phyloP scores from a whole-genome alignment of 148 eudicot species.

The Euryodendron excelsum region DNA sequence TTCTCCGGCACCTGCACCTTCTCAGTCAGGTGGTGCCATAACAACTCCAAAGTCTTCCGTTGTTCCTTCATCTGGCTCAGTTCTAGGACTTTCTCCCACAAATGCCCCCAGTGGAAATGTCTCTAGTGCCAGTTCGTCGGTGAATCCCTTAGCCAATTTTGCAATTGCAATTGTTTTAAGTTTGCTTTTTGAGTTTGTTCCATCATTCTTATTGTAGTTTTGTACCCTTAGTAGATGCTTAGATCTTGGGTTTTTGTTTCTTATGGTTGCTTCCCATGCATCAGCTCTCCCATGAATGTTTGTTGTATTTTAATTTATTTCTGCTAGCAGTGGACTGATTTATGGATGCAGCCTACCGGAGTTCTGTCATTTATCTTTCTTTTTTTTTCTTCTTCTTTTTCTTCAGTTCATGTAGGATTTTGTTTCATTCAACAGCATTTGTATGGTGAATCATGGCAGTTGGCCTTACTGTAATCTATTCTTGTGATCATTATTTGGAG shows the following conservation, averaged over 20 bases:
- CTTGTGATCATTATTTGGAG: background rate
- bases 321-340: constrained; percentile 16
- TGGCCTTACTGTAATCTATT: constrained; percentile 12
- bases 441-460: constrained; percentile 13
- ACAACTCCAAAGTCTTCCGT: constrained; percentile 26
- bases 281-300: background rate
- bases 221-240: background rate
- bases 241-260: constrained; percentile 16
- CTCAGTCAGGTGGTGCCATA: constrained; percentile 41
- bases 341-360: constrained; percentile 10
- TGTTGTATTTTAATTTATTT: constrained; percentile 10
- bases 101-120: constrained; percentile 55
- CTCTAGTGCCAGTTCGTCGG: constrained; percentile 40
- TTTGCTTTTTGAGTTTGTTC: constrained; percentile 15
- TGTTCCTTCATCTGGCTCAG: constrained; percentile 59
- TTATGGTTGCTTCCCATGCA: constrained; percentile 12
- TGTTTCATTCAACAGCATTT: constrained; percentile 10
- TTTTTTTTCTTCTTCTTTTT: background rate
- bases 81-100: constrained; percentile 50
- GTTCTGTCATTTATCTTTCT: constrained; percentile 3
- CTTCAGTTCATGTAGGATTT: constrained; percentile 1
- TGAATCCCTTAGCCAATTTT: constrained; percentile 28
- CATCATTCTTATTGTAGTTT: constrained; percentile 17
- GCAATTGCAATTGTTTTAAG: constrained; percentile 28
- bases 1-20: constrained; percentile 86